Base-by-base conservation (phyloP, 1,284 basidiomycete genomes). In the Fomitopsis schrenkii region DNA sequence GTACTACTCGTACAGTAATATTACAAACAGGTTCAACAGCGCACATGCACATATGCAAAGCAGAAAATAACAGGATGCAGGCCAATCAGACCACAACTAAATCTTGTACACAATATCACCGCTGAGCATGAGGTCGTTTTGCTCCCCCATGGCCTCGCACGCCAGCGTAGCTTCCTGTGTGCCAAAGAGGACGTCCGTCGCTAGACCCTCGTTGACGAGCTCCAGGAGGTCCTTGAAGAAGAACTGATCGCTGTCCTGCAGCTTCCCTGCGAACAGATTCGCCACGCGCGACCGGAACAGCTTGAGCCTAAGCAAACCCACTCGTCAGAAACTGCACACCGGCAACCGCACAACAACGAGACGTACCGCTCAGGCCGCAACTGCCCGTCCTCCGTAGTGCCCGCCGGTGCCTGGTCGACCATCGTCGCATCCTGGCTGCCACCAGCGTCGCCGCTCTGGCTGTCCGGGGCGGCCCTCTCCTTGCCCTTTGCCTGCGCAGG, bases 71-170 rank as follows among this genome's bases (percentile, higher is more conserved):
- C 55, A 60, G 26, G 26, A 26, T 15, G 35, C 38, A 58, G 7
- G 33, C 38, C 58, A 59, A 19, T 6, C 10, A 35, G 7, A 9
- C 26, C 7, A 41, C 26, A 59, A n/a, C 41, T 72, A 89, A 57
- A 91, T 83, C 71, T 85, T 89, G 74, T 91, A 92, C 59, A 95
- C 83, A 59, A 90, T 84, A 30, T 87, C 91, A 46, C 91, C 92
- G 62, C 87, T 88, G 67, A 94, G 83, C 93, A 98, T 95, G 67
- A 98, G 79, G 74, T 96, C 90, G 68, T 95, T 92, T 28, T 82
- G 82, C 46, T 91, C 87, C 57, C 86, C 82, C 96, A 98, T 98
- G 53, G 79, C 76, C 64, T 86, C 80, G 61, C 91, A 89, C 50
- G 90, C 89, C 61, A 81, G 80, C 22, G 83, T 86, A 7, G 92